Evolutionary conservation across 2,329 filamentous ascomycete species (phyloP).

Genomic region (Fusarium tjaetaba): DNA sequence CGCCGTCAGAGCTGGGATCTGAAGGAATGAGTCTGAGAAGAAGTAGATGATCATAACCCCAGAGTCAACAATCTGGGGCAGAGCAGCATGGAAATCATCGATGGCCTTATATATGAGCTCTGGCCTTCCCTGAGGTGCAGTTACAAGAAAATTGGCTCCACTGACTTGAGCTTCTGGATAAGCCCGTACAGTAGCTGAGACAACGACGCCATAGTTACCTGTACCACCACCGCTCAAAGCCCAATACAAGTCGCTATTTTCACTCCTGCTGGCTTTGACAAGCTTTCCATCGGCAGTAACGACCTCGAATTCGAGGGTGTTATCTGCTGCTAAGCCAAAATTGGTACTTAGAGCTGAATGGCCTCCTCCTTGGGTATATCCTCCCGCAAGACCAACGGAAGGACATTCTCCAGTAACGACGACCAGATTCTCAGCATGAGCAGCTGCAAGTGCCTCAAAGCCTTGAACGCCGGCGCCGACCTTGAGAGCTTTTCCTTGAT

Average conservation of each 20-base stretch:
- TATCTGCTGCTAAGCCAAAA: constrained; percentile 69
- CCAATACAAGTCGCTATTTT: constrained; percentile 70
- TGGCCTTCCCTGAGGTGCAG: neutral
- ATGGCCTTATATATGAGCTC: constrained; percentile 31
- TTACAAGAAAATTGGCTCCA: constrained; percentile 44
- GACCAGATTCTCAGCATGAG: constrained; percentile 55
- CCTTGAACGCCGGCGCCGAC: constrained; percentile 65
- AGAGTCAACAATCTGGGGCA: constrained; percentile 54
- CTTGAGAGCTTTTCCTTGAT: constrained; percentile 61
- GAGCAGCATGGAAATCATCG: constrained; percentile 38
- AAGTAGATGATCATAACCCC: constrained; percentile 58
- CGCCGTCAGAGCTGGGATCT: constrained; percentile 51
- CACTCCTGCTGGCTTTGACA: constrained; percentile 55
- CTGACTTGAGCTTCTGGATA: constrained; percentile 53
- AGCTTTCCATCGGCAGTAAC: constrained; percentile 61
- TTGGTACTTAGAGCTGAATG: constrained; percentile 62
- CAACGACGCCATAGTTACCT: constrained; percentile 66
- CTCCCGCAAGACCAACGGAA: constrained; percentile 66
- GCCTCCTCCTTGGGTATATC: constrained; percentile 68
- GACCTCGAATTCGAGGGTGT: constrained; percentile 65
- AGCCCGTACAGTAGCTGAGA: constrained; percentile 63
- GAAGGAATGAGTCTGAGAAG: constrained; percentile 15
- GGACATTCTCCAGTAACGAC: constrained; percentile 65
- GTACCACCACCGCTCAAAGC: constrained; percentile 68
- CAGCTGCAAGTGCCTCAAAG: constrained; percentile 57